phyloP scores from a whole-genome alignment of 2,329 filamentous ascomycete species.

The Verticillium zaregamsianum region DNA sequence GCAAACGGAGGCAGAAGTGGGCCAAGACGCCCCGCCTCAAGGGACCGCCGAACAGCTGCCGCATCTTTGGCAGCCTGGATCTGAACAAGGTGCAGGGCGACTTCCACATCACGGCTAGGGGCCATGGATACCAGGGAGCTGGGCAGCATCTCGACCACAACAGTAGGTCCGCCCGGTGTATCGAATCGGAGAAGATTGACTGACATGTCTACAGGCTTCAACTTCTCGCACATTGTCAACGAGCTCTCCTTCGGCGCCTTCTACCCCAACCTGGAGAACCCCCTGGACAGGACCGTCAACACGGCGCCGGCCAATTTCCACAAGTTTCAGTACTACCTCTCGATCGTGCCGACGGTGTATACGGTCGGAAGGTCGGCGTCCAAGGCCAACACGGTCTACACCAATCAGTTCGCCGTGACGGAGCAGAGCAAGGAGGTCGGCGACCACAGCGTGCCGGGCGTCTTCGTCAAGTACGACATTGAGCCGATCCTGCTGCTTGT shows the following conservation, averaged over 20 bases:
- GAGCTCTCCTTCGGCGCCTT: conserved; percentile 97
- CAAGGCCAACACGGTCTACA: conserved; percentile 63
- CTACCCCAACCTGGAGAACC: conserved; percentile 90
- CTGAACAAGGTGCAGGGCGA: conserved; percentile 97
- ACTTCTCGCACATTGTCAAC: conserved; percentile 95
- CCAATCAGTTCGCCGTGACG: conserved; percentile 97
- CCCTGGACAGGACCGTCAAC: conserved; percentile 86
- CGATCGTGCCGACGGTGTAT: conserved; percentile 91
- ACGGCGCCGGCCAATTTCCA: conserved; percentile 74
- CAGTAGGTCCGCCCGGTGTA: conserved; percentile 46
- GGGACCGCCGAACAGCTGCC: conserved; percentile 66
- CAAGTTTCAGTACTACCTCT: conserved; percentile 98
- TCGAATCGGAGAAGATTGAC: neutral
- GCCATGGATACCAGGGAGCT: conserved; percentile 87
- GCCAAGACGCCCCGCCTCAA: conserved; percentile 70
- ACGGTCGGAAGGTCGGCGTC: conserved; percentile 49
- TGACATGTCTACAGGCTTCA: conserved; percentile 64
- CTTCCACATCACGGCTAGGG: conserved; percentile 93
- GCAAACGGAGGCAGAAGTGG: conserved; percentile 60
- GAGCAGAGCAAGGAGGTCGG: conserved; percentile 71
- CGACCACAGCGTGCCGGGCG: conserved; percentile 73
- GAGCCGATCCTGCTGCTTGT: conserved; percentile 89
- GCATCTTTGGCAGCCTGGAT: conserved; percentile 84
- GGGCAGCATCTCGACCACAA: conserved; percentile 77
- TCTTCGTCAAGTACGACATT: conserved; percentile 99